Evolutionary conservation across 1,284 basidiomycete species (phyloP), one percentile per base, ranked within the genome.

Genomic region (Trichosporon sp.): DNA sequence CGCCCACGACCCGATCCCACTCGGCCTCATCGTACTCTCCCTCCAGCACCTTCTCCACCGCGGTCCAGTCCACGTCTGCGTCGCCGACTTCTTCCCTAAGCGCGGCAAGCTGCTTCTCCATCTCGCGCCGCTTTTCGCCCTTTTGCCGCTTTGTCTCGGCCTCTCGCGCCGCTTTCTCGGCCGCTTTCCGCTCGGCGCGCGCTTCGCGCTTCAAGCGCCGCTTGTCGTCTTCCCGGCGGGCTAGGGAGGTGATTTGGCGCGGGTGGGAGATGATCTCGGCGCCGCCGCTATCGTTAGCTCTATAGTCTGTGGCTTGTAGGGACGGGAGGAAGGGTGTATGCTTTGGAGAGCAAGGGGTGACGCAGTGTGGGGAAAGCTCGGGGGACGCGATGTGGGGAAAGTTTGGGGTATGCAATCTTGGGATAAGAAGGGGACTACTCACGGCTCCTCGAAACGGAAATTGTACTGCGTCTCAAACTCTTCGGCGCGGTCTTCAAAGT

Each of bases 401-500:
- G n/a, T n/a, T n/a, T n/a, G n/a, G n/a, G n/a, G n/a, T n/a, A n/a
- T n/a, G n/a, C n/a, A n/a, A n/a, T n/a, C n/a, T n/a, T n/a, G n/a
- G n/a, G n/a, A n/a, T n/a, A n/a, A n/a, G n/a, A n/a, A n/a, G n/a
- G n/a, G n/a, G n/a, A n/a, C n/a, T n/a, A n/a, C n/a, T n/a, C n/a
- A n/a, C n/a, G 91, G 89, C 79, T 97, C 93, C 78, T 97, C 92
- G 75, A 91, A 95, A 60, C 93, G 87, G 83, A 94, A 94, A 76
- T 95, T 95, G 80, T 95, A 95, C n/a, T 89, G 88, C 16, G 85
- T 85, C 77, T 91, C 89, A 68, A 89, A 91, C 29, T 84, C 84
- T 27, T 91, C 89, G 0, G 84, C 87, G 58, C 85, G 81, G 14
- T 89, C 87, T 49, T 90, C 89, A 66, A 89, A 89, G n/a, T 87